A percentile compares a stretch with the other conserved stretches of the same genome.
Evolutionary conservation across 1,284 basidiomycete species (phyloP).

Genomic region (Cutaneotrichosporon spelunceum): DNA sequence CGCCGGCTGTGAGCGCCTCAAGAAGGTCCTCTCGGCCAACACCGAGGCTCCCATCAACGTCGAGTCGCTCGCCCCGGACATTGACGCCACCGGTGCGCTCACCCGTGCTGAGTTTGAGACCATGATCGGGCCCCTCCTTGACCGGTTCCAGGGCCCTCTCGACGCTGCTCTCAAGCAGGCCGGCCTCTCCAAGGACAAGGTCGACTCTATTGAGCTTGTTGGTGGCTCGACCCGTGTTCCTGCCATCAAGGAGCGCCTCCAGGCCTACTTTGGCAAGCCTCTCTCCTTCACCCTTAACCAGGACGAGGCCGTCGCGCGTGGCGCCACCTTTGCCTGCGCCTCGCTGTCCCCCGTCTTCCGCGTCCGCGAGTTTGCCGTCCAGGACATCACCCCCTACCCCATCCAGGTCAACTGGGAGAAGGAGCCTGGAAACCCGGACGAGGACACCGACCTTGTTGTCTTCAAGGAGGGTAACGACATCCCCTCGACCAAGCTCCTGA

Average conservation of each 20-base stretch:
- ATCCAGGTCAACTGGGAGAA: constrained; percentile 83
- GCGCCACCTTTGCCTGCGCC: constrained; percentile 89
- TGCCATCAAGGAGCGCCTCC: constrained; percentile 65
- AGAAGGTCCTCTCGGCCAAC: constrained; percentile 78
- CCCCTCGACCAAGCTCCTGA: constrained; percentile 88
- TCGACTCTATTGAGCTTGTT: constrained; percentile 66
- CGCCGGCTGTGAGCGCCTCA: constrained; percentile 70
- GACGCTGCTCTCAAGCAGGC: constrained; percentile 60
- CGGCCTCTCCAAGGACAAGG: constrained; percentile 60
- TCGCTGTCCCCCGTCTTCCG: constrained; percentile 94
- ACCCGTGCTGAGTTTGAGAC: constrained; percentile 62
- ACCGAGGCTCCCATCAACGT: constrained; percentile 79
- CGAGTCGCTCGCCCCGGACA: constrained; percentile 88
- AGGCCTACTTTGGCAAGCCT: constrained; percentile 64
- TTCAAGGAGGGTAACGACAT: constrained; percentile 77
- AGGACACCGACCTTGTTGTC: constrained; percentile 81
- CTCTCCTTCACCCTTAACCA: constrained; percentile 89
- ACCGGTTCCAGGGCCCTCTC: constrained; percentile 59
- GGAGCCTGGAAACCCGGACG: constrained; percentile 69
- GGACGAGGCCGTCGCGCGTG: constrained; percentile 89
- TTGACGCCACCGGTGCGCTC: constrained; percentile 64
- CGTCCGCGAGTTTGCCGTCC: constrained; percentile 83
- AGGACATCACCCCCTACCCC: constrained; percentile 77
- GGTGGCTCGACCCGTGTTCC: constrained; percentile 68
- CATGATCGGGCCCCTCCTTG: constrained; percentile 57